These are phyloP conservation scores for Leccinellum albellum DNA, from an alignment of 768 basidiomycete genomes.

Conservation along the genomic window DNA sequence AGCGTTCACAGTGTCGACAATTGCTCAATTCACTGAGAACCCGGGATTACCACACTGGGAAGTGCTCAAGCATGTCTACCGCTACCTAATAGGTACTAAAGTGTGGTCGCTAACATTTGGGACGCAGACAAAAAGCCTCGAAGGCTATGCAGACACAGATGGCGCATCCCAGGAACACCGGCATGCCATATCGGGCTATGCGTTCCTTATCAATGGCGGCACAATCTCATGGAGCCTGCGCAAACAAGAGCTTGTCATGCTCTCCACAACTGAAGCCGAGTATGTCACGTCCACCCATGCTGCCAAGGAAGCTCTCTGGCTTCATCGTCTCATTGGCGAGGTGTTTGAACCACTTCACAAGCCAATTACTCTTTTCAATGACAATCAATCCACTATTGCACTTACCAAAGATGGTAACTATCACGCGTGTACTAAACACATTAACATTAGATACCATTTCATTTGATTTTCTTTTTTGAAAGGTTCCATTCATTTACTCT, in stretches of 20 bases:
- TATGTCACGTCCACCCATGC: conserved; percentile 26
- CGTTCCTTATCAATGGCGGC: conserved; percentile 13
- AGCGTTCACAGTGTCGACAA: neutral
- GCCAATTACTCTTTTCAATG: neutral
- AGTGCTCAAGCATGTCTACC: neutral
- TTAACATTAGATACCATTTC: neutral
- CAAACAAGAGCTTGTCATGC: conserved; percentile 33
- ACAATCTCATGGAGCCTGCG: conserved; percentile 33
- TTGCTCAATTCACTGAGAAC: neutral
- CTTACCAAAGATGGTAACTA: neutral
- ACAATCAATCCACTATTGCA: neutral
- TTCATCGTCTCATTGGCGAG: neutral
- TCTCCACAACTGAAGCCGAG: conserved; percentile 37
- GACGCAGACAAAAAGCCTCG: neutral
- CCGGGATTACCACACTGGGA: neutral
- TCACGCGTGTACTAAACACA: neutral
- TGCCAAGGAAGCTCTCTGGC: conserved; percentile 25
- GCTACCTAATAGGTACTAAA: neutral
- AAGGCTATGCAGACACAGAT: conserved; percentile 5
- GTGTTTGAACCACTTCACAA: neutral
- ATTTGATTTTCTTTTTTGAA: neutral
- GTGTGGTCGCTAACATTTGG: neutral
- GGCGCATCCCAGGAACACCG: conserved; percentile 2
- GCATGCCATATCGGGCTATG: conserved; percentile 15
- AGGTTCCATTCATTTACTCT: neutral